Evolutionary conservation across 2,329 filamentous ascomycete species (phyloP).

Genomic region (Penicillium sp.): DNA sequence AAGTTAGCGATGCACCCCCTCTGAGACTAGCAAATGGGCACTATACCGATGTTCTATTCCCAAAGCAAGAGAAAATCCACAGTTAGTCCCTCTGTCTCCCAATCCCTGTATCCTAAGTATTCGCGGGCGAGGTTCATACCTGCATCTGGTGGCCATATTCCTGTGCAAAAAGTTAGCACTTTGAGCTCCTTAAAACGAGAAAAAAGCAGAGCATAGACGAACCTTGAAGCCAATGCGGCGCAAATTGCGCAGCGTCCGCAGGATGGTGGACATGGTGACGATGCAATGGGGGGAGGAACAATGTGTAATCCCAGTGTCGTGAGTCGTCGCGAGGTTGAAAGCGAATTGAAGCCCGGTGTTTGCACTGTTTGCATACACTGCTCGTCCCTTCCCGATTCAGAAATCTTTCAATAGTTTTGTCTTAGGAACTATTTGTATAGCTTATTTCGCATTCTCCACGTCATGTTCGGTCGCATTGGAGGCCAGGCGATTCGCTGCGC

Average conservation of each 20-base stretch:
- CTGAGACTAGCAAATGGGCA: neutral
- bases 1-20: constrained; percentile 22
- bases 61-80: constrained; percentile 5
- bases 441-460: constrained; percentile 1
- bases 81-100: constrained; percentile 24
- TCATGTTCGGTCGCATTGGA: constrained; percentile 43
- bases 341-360: constrained; percentile 29
- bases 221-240: constrained; percentile 88
- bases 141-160: constrained; percentile 91
- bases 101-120: constrained; percentile 7
- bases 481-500: constrained; percentile 38
- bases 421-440: neutral
- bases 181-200: neutral
- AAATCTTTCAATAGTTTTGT: constrained; percentile 9
- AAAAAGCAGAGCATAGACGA: constrained; percentile 9
- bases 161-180: constrained; percentile 54
- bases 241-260: constrained; percentile 82
- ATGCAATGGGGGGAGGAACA: constrained; percentile 18
- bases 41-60: constrained; percentile 46
- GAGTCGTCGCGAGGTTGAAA: constrained; percentile 8
- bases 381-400: constrained; percentile 22
- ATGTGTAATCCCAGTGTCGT: constrained; percentile 6
- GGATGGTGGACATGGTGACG: constrained; percentile 81
- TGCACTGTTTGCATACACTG: constrained; percentile 36
- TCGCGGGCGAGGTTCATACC: constrained; percentile 54